Conservation (phyloP, 352 stramenopile genomes). For the Pythium coloratum region DNA sequence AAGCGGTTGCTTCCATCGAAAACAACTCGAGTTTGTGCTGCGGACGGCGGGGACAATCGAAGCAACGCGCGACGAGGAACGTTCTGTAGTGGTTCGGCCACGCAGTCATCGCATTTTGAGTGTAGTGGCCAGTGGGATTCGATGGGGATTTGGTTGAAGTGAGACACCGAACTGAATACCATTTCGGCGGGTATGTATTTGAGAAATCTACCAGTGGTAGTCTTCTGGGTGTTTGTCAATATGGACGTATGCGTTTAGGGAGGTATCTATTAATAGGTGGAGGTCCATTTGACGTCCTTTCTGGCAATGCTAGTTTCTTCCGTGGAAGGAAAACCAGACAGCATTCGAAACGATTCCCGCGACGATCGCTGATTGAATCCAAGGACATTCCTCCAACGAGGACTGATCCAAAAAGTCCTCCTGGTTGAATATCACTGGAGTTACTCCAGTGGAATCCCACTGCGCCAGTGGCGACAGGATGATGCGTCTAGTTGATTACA, state of each 20-base stretch:
- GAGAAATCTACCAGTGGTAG: too few relatives aligned
- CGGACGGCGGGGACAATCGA: not conserved
- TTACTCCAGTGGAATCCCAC: too few relatives aligned
- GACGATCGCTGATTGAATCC: too few relatives aligned
- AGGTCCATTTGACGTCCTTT: not conserved
- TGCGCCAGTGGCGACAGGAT: not conserved
- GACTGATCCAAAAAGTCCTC: too few relatives aligned
- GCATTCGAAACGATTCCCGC: too few relatives aligned
- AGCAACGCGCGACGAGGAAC: not conserved
- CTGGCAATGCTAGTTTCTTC: not conserved
- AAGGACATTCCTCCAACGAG: too few relatives aligned
- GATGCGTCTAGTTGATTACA: too few relatives aligned
- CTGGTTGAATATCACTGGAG: too few relatives aligned
- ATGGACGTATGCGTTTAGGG: too few relatives aligned
- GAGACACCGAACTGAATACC: not conserved
- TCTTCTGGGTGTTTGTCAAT: too few relatives aligned
- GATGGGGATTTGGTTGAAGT: not conserved
- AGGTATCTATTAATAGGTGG: too few relatives aligned
- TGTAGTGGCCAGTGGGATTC: not conserved
- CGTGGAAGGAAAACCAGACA: not conserved
- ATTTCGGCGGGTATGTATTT: not conserved
- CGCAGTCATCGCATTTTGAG: not conserved
- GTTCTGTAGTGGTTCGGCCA: not conserved
- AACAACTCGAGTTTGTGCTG: not conserved
- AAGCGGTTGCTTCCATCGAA: not conserved